A percentile compares a stretch with the other conserved stretches of the same genome.
Conservation (phyloP, 129 eudicot species). For the Flaveria linearis region DNA sequence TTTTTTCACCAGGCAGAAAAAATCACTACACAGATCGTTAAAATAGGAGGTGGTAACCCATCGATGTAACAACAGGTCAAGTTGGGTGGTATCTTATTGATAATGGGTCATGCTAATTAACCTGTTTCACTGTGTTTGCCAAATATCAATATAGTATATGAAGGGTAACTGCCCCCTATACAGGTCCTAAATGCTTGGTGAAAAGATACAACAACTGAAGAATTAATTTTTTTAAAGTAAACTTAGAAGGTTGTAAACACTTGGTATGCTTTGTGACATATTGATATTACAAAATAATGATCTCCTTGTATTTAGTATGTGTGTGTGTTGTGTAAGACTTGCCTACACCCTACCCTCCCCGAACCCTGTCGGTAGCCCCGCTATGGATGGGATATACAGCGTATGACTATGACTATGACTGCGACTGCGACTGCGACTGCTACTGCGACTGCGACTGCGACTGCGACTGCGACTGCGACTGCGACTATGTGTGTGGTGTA, state of each 20-base stretch:
- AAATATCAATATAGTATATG: no score
- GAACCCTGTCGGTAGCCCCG: no score
- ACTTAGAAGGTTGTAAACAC: background rate
- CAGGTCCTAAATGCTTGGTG: background rate
- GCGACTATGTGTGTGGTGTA: background rate
- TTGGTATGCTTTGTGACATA: background rate
- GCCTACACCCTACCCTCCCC: no score
- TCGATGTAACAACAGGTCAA: background rate
- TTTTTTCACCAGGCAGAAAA: no score
- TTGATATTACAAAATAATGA: no score
- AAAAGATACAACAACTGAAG: background rate
- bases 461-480: no score
- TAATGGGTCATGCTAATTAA: background rate
- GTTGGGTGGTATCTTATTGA: background rate
- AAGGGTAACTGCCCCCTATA: background rate
- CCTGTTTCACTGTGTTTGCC: no score
- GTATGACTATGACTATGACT: no score
- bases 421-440: no score
- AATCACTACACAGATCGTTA: background rate
- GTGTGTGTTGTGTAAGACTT: background rate
- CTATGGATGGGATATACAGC: no score
- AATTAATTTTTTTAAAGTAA: background rate
- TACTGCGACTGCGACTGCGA: no score
- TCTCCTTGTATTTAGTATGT: background rate
- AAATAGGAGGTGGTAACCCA: background rate